These are phyloP conservation scores for Pichia ethanolica DNA, from an alignment of 805 yeast genomes.

Conservation along the genomic window DNA sequence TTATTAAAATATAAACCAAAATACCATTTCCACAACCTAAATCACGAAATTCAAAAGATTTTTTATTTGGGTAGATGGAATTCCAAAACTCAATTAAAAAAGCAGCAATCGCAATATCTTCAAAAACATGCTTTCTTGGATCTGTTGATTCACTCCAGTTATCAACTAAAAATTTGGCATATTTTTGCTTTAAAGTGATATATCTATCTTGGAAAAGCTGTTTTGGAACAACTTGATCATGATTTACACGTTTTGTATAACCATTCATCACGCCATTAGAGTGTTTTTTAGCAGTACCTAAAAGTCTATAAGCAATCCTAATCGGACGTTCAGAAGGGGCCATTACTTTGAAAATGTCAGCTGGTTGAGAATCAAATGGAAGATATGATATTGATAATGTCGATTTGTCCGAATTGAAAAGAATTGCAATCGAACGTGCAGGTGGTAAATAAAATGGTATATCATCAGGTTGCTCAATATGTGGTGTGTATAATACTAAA, in stretches of 20 bases:
- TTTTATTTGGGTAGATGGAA: constrained; percentile 33
- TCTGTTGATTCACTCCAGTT: constrained; percentile 93
- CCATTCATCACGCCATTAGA: constrained; percentile 79
- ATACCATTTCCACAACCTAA: constrained; percentile 95
- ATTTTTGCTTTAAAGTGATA: constrained; percentile 70
- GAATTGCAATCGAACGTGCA: constrained; percentile 69
- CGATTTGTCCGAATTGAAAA: constrained; percentile 33
- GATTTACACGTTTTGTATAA: constrained; percentile 80
- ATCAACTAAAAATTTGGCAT: constrained; percentile 66
- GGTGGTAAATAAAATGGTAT: constrained; percentile 89
- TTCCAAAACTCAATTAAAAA: constrained; percentile 85
- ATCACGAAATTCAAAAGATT: constrained; percentile 67
- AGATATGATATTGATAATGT: constrained; percentile 66
- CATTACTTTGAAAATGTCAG: constrained; percentile 25
- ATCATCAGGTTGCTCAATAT: constrained; percentile 47
- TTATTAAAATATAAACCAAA: constrained; percentile 60
- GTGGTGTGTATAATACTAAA: constrained; percentile 72
- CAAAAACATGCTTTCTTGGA: constrained; percentile 92
- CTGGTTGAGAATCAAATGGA: constrained; percentile 41
- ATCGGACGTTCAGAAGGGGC: constrained; percentile 53
- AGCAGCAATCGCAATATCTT: constrained; percentile 93
- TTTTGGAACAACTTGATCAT: constrained; percentile 79
- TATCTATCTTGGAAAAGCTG: constrained; percentile 78
- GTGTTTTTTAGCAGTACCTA: constrained; percentile 77
- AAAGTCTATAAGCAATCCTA: constrained; percentile 72